Evolutionary conservation across 2,329 filamentous ascomycete genomes (phyloP), one percentile per base, ranked within the genome.

Genomic region (Pseudogymnoascus sp.): DNA sequence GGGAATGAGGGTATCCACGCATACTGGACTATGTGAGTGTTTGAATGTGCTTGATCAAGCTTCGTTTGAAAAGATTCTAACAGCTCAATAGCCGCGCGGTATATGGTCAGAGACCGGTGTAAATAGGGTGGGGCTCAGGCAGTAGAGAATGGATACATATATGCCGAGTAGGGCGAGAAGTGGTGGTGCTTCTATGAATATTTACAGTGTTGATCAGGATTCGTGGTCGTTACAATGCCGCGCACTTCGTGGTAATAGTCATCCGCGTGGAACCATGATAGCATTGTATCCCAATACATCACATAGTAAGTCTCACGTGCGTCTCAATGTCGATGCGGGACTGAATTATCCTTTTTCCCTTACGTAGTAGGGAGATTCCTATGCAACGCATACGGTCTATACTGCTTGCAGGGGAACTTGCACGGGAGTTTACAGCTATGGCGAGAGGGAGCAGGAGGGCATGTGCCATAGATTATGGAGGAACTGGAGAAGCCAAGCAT

Each of bases 1-100:
- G 67, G 67, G 60, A 69, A 75, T 62, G 68, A 66, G 7, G 71
- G 66, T 40, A 69, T 74, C 40, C 75, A 76, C 65, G 67, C 67
- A 13, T 70, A 72, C 61, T 66, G 59, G 53, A 60, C 10, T 31
- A 53, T 53, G 46, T 53, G n/a, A 53, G 46, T 53, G 46, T 53
- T 53, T 53, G 7, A 7, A 17, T 53, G 7, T 29, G 26, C 9
- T 11, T 17, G 17, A 29, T 6, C n/a, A 17, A 53, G 13, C 26
- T 10, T 53, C 26, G 46, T 17, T 15, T n/a, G 46, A 9, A 53
- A 31, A 53, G 4, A 29, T 53, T 17, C 46, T 53, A 53, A 53
- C 46, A 31, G 17, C 23, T 19, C 46, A 53, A 53, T 53, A 53
- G 46, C 31, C 26, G 23, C 26, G 46, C n/a, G n/a, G 46, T 17